These are phyloP conservation scores for Macrocybe sp. DNA, from an alignment of 1,284 basidiomycete genomes.

Conservation along the genomic window DNA sequence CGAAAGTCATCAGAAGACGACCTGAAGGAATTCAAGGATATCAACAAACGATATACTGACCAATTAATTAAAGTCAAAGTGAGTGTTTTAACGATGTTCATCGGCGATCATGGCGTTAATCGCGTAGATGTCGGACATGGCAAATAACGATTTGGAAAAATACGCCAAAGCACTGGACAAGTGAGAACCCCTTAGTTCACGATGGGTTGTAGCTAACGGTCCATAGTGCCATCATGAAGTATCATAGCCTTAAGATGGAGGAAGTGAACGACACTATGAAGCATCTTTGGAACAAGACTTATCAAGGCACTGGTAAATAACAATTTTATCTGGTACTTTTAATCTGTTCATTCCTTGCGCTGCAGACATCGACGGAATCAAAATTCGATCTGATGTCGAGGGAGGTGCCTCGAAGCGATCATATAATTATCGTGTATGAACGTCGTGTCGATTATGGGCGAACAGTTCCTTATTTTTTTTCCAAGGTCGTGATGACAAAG, in stretches of 20 bases:
- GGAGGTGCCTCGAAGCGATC: slow-evolving; percentile 81
- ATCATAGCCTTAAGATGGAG: slow-evolving; percentile 98
- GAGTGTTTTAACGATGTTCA: slow-evolving; percentile 8
- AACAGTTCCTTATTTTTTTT: slow-evolving; percentile 17
- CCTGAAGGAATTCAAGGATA: slow-evolving; percentile 83
- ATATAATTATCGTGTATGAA: slow-evolving; percentile 94
- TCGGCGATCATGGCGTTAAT: slow-evolving; percentile 2
- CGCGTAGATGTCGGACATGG: slow-evolving; percentile 85
- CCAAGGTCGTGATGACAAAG: slow-evolving; percentile 95
- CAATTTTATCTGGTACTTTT: slow-evolving; percentile 4
- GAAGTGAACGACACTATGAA: slow-evolving; percentile 98
- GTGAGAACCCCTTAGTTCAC: slow-evolving; percentile 39
- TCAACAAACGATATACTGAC: slow-evolving; percentile 82
- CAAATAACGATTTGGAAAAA: slow-evolving; percentile 93
- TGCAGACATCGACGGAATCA: slow-evolving; percentile 95
- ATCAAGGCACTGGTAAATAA: slow-evolving; percentile 88
- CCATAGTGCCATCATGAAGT: slow-evolving; percentile 92
- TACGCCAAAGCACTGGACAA: slow-evolving; percentile 95
- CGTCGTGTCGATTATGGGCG: slow-evolving; percentile 10
- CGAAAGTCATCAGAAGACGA: slow-evolving; percentile 68
- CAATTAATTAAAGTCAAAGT: slow-evolving; percentile 96
- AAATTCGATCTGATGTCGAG: slow-evolving; percentile 92
- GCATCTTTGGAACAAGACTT: slow-evolving; percentile 97
- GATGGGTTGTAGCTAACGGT: slow-evolving; percentile 7
- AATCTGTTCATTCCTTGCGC: slow-evolving; percentile 13